A percentile compares a stretch with the other conserved stretches of the same genome.
phyloP scores from a whole-genome alignment of 225 moss, liverwort and hornwort genomes.

The Polytrichum formosum region DNA sequence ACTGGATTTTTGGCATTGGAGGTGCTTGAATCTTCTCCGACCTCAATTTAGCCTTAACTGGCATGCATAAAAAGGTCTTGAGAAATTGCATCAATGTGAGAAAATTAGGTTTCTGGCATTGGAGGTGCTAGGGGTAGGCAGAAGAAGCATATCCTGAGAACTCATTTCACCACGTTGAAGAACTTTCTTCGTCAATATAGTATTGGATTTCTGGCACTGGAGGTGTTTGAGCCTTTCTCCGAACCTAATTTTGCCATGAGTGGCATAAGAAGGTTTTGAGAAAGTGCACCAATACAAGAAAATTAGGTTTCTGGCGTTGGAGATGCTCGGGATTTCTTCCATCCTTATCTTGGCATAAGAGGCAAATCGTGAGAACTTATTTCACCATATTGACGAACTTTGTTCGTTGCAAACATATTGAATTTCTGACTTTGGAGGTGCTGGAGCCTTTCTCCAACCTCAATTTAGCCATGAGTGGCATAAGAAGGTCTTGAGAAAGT shows the following conservation, averaged over 20 bases:
- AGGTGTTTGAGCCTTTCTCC: too few relatives aligned
- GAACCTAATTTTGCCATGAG: not conserved
- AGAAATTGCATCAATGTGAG: too few relatives aligned
- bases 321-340: too few relatives aligned
- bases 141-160: not conserved
- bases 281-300: not conserved
- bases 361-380: not conserved
- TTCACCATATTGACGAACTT: not conserved
- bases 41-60: constrained; percentile 13
- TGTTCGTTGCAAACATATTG: not conserved
- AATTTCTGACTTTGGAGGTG: constrained; percentile 1
- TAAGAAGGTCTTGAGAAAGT: too few relatives aligned
- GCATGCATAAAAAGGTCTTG: not conserved
- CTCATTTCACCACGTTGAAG: not conserved
- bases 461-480: constrained; percentile 1
- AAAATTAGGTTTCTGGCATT: too few relatives aligned
- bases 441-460: constrained; percentile 14
- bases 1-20: not conserved
- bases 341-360: not conserved
- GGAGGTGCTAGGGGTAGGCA: constrained; percentile 5
- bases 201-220: too few relatives aligned
- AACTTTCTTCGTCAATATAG: not conserved
- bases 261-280: not conserved
- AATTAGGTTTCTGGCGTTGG: not conserved
- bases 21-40: constrained; percentile 15